Evolutionary conservation across 139 green algal genomes (phyloP).

Genomic region (Chlamydomonas sp.): DNA sequence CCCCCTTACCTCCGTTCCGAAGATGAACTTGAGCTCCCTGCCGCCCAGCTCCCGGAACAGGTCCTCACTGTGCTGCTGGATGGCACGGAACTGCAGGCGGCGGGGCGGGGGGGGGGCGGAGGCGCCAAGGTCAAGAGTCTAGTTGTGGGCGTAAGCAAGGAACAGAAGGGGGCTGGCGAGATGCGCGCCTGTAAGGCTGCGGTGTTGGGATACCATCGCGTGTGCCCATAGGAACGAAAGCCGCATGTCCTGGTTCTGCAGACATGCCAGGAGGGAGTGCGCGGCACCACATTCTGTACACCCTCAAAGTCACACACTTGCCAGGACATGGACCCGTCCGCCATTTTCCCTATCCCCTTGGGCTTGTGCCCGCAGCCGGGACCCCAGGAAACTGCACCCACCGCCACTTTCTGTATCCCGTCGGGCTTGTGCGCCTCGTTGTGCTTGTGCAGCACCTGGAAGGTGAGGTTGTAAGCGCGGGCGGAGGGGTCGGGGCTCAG

Average conservation of each 20-base stretch:
- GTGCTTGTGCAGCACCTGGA: neutral
- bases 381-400: too few species aligned
- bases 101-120: too few species aligned
- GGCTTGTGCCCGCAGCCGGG: neutral
- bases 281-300: too few species aligned
- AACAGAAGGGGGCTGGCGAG: too few species aligned
- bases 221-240: too few species aligned
- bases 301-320: too few species aligned
- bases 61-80: constrained; percentile 14
- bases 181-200: too few species aligned
- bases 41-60: neutral
- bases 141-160: too few species aligned
- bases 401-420: constrained; percentile 10
- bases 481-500: neutral
- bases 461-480: neutral
- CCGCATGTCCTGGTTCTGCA: too few species aligned
- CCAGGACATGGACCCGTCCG: neutral
- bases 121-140: too few species aligned
- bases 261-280: too few species aligned
- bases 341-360: neutral
- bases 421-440: constrained; percentile 38
- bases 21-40: constrained; percentile 25
- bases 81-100: neutral
- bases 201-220: too few species aligned
- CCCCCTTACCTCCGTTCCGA: constrained; percentile 28